These are phyloP conservation scores for Russula brevipes DNA, from an alignment of 768 basidiomycete genomes.

Conservation along the genomic window DNA sequence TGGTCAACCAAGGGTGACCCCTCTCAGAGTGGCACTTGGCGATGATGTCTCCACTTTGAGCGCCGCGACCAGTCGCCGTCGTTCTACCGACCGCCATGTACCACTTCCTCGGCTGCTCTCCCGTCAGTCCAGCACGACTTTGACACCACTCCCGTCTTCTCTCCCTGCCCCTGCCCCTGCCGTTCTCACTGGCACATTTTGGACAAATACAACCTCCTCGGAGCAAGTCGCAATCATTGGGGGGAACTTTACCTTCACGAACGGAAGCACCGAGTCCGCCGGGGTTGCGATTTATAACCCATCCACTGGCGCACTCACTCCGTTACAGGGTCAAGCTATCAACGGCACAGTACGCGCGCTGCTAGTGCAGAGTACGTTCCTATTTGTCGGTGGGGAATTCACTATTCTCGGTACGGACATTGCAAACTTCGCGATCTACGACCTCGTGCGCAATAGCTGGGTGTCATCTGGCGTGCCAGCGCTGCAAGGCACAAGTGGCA, in stretches of 20 bases:
- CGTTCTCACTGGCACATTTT: slow-evolving; percentile 82
- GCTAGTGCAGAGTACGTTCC: slow-evolving; percentile 57
- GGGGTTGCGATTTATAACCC: slow-evolving; percentile 71
- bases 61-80: slow-evolving; percentile 36
- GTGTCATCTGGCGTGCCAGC: slow-evolving; percentile 51
- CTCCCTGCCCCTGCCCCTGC: slow-evolving; percentile 66
- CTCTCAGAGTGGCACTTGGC: slow-evolving; percentile 55
- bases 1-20: slow-evolving; percentile 50
- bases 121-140: slow-evolving; percentile 46
- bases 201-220: slow-evolving; percentile 69
- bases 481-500: slow-evolving; percentile 51
- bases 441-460: slow-evolving; percentile 64
- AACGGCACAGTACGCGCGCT: slow-evolving; percentile 76
- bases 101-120: slow-evolving; percentile 42
- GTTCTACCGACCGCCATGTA: slow-evolving; percentile 36
- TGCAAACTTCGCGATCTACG: slow-evolving; percentile 76
- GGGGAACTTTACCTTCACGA: slow-evolving; percentile 76
- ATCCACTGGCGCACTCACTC: slow-evolving; percentile 41
- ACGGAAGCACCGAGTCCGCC: slow-evolving; percentile 38
- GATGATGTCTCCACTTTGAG: slow-evolving; percentile 34
- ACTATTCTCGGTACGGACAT: slow-evolving; percentile 50
- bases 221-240: slow-evolving; percentile 75
- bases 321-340: slow-evolving; percentile 56
- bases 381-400: slow-evolving; percentile 87
- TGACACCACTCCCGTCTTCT: slow-evolving; percentile 50